phyloP scores from a whole-genome alignment of 129 eudicot genomes.

The Chrysanthemum makinoi region DNA sequence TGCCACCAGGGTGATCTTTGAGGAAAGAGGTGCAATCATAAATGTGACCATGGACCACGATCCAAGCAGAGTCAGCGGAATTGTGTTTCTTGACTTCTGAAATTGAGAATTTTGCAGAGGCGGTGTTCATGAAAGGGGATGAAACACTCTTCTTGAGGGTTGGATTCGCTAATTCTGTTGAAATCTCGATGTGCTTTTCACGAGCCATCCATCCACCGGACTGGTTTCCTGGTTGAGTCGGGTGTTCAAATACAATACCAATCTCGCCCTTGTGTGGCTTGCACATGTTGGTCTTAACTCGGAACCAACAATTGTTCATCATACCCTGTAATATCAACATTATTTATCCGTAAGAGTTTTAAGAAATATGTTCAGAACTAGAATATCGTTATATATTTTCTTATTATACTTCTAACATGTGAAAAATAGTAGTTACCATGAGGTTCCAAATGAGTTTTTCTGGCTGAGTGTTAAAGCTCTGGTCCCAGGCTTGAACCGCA shows the following conservation, averaged over 20 bases:
- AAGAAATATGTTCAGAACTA: too few species aligned
- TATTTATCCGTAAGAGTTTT: too few species aligned
- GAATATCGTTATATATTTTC: background rate
- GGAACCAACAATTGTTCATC: conserved; percentile 99
- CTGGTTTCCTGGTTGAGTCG: conserved; percentile 91
- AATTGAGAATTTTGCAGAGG: conserved; percentile 46
- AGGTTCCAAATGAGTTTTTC: conserved; percentile 96
- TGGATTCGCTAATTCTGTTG: conserved; percentile 36
- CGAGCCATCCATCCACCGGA: conserved; percentile 99
- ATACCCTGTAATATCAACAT: conserved; percentile 79
- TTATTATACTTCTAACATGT: background rate
- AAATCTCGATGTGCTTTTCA: conserved; percentile 59
- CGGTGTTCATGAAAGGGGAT: conserved; percentile 84
- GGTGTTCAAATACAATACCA: conserved; percentile 94
- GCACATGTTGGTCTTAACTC: conserved; percentile 89
- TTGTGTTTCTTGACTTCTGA: conserved; percentile 78
- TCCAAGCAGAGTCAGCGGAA: conserved; percentile 89
- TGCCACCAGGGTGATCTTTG: conserved; percentile 91
- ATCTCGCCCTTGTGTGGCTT: conserved; percentile 91
- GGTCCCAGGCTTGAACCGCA: conserved; percentile 96
- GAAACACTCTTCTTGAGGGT: conserved; percentile 70
- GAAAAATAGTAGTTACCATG: conserved; percentile 46
- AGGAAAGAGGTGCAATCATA: conserved; percentile 83
- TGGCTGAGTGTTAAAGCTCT: conserved; percentile 88
- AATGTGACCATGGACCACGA: conserved; percentile 91